Percentiles rank a stretch among this genome's conserved stretches.
Conservation (phyloP, 2,329 filamentous ascomycete genomes). For the Penicillium sp. region DNA sequence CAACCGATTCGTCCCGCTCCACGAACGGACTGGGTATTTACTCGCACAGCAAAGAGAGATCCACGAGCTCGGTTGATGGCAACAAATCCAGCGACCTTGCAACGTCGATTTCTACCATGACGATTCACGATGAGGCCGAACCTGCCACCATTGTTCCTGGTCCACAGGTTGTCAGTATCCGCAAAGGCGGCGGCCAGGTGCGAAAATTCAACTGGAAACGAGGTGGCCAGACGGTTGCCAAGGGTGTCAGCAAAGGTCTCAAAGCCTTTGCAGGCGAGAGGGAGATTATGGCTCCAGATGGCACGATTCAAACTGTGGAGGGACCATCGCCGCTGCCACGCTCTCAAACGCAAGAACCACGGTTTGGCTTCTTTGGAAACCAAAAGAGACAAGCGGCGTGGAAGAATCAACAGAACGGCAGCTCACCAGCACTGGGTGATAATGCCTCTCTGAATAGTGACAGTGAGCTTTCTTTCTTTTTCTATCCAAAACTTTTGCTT, state of each 20-base stretch:
- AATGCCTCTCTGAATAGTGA: slow-evolving; percentile 25
- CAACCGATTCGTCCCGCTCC: slow-evolving; percentile 26
- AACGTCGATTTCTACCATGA: slow-evolving; percentile 54
- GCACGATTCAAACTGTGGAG: slow-evolving; percentile 18
- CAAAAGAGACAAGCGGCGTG: slow-evolving; percentile 40
- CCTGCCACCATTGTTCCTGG: slow-evolving; percentile 59
- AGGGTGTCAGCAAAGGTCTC: slow-evolving; percentile 89
- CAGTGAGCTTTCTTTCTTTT: slow-evolving; percentile 28
- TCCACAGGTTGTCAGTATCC: slow-evolving; percentile 92
- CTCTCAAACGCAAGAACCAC: slow-evolving; percentile 40
- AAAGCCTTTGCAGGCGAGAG: slow-evolving; percentile 76
- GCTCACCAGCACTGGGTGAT: slow-evolving; percentile 37
- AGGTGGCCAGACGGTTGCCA: slow-evolving; percentile 86
- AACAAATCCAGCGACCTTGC: slow-evolving; percentile 50
- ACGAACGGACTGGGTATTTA: slow-evolving; percentile 62
- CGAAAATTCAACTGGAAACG: slow-evolving; percentile 99
- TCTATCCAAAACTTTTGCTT: neutral
- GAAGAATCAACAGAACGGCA: slow-evolving; percentile 42
- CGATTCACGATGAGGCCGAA: slow-evolving; percentile 63
- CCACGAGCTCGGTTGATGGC: slow-evolving; percentile 40
- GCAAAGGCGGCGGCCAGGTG: slow-evolving; percentile 85
- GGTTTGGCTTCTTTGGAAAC: slow-evolving; percentile 67
- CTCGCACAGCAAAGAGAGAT: slow-evolving; percentile 49
- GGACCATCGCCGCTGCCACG: slow-evolving; percentile 31
- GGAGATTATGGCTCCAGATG: slow-evolving; percentile 26